Evolutionary conservation across 495 filamentous ascomycete species (phyloP), one percentile per base, ranked within the genome.

Genomic region (Aspergillus incahuasiensis): DNA sequence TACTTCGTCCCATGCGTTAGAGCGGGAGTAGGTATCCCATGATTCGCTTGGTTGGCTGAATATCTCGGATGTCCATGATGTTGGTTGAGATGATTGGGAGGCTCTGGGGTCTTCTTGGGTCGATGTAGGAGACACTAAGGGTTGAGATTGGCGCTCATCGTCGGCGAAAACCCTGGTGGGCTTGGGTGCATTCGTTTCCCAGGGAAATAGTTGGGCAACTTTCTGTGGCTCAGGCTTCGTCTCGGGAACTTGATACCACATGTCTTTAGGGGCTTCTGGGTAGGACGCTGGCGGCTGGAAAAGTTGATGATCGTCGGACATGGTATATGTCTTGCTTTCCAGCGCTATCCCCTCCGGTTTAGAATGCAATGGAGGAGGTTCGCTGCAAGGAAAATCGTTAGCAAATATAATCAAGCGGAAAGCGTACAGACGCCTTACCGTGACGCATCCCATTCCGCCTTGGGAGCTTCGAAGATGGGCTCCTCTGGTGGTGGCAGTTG

Each of bases 1-100:
- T 22, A 90, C 81, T 32, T 87, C 87, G 61, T 96, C 91, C 91
- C 91, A 96, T 40, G 88, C 90, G 68, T 96, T 96, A 38, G 78
- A 79, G 65, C 82, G 75, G 53, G 79, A 80, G 62, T 86, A 89
- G 56, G 72, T 70, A 47, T 81, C 72, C 82, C 85, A 94, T 9
- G 83, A 74, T 49, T 83, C 77, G 7, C 77, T 58, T 40, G 77
- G 67, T 34, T 35, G 69, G 9, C 77, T 57, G 38, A 75, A 63
- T 32, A 67, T 69, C 47, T 74, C 73, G 49, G 71, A 72, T 12
- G 75, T 73, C 42, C 75, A 79, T 22, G 70, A 71, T 35, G 80
- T 79, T 22, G n/a, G 42, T 24, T 28, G 32, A 28, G 61, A 59
- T 18, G 48, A 44, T 6, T 48, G 18, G n/a, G 56, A 62, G 12